phyloP scores from a whole-genome alignment of 2,329 filamentous ascomycete genomes.

The Phoma sp. region DNA sequence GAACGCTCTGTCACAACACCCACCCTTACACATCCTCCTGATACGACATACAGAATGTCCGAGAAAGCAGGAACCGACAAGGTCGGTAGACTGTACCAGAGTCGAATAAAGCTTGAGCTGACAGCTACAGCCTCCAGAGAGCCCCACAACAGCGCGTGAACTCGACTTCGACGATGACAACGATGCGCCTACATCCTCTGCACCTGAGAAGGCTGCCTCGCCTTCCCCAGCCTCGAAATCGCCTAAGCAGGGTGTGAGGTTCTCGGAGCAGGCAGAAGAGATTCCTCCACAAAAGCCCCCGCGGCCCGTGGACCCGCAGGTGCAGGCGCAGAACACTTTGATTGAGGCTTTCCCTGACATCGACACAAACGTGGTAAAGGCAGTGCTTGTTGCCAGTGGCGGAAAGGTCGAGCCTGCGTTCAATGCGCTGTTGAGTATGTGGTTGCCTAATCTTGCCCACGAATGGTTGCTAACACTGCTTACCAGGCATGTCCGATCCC shows the following conservation, averaged over 20 bases:
- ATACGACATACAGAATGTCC: slow-evolving; percentile 8
- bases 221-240: slow-evolving; percentile 23
- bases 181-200: slow-evolving; percentile 48
- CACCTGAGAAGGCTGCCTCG: slow-evolving; percentile 43
- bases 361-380: slow-evolving; percentile 80
- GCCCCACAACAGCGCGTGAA: slow-evolving; percentile 60
- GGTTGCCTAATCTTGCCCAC: not conserved
- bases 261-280: slow-evolving; percentile 53
- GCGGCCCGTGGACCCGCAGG: slow-evolving; percentile 77
- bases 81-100: slow-evolving; percentile 13
- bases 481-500: slow-evolving; percentile 61
- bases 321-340: slow-evolving; percentile 85
- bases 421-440: slow-evolving; percentile 84
- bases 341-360: slow-evolving; percentile 93
- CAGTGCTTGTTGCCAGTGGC: slow-evolving; percentile 83
- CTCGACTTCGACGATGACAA: slow-evolving; percentile 65
- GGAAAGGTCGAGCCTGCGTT: slow-evolving; percentile 93
- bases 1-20: slow-evolving; percentile 1
- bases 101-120: not conserved
- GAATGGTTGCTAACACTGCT: slow-evolving; percentile 20
- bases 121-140: slow-evolving; percentile 31
- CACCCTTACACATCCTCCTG: not conserved
- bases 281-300: slow-evolving; percentile 79
- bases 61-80: slow-evolving; percentile 38
- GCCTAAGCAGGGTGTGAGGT: slow-evolving; percentile 54